These are phyloP conservation scores for Metschnikowia chrysomelidarum DNA, from an alignment of 805 yeast species.

Conservation along the genomic window DNA sequence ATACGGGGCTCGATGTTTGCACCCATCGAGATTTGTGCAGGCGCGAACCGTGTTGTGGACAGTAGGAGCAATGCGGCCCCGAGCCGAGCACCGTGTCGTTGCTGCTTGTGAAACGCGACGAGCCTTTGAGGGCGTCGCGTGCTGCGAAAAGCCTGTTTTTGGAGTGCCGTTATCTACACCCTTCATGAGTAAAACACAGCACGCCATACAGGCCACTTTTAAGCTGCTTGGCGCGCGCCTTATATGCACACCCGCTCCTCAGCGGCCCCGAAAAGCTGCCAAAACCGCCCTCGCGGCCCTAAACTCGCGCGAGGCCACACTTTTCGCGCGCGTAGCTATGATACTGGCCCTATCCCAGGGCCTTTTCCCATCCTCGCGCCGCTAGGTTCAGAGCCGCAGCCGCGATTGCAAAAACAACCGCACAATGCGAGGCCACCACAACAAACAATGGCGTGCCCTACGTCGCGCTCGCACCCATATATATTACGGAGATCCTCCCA, in stretches of 20 bases:
- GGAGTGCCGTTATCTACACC: slow-evolving; percentile 3
- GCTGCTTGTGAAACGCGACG: neutral
- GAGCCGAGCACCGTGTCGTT: slow-evolving; percentile 1
- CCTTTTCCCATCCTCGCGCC: too few species aligned
- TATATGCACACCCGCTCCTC: slow-evolving; percentile 2
- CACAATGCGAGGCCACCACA: too few species aligned
- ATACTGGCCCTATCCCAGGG: slow-evolving; percentile 3
- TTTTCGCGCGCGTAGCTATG: slow-evolving; percentile 7
- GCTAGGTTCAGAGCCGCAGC: too few species aligned
- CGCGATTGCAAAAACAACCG: slow-evolving; percentile 11
- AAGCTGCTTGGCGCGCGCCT: neutral
- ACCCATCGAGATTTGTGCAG: slow-evolving; percentile 9
- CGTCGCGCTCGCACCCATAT: slow-evolving; percentile 7
- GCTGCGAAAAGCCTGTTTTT: neutral
- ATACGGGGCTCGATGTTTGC: slow-evolving; percentile 14
- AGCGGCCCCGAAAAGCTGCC: neutral
- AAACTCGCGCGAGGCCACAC: neutral
- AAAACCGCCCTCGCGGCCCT: slow-evolving; percentile 1
- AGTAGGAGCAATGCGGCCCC: slow-evolving; percentile 4
- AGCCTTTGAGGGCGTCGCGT: neutral
- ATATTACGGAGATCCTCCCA: slow-evolving; percentile 8
- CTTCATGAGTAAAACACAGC: slow-evolving; percentile 5
- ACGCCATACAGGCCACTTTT: slow-evolving; percentile 2
- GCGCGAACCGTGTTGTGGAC: slow-evolving; percentile 6
- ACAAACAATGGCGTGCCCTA: slow-evolving; percentile 1